Base-by-base conservation (phyloP, 2,329 filamentous ascomycete species). In the Berkeleyomyces rouxiae region DNA sequence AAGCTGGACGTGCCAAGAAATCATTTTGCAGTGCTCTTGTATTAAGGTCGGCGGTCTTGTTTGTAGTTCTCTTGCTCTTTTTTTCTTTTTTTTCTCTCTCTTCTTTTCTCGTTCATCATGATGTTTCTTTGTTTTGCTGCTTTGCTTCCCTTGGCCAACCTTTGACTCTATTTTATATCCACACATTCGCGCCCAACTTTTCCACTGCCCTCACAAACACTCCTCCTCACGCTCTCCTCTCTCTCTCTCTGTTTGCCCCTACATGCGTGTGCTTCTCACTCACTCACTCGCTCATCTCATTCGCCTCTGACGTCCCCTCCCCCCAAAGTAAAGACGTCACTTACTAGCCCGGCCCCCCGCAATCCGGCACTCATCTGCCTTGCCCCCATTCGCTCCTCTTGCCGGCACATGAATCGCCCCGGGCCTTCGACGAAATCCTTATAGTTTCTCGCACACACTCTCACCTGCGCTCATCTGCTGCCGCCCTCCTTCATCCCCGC, bases 1-100 rank as follows among this genome's bases (percentile, higher is more conserved):
- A 47, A 46, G 40, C 60, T 61, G 59, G 36, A 55, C 61, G 59
- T 49, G 62, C 62, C 62, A 64, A 64, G 62, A 63, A 58, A 31
- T 55, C 49, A 33, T 33, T 55, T 55, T 55, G 9, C 49, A 36
- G 49, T 6, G 13, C 23, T 47, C 37, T 55, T 55, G 49, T 55
- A 55, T 55, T 55, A 55, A 55, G 49, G 49, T 33, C 33, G 49
- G 49, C 11, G 11, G 36, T 55, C 49, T 36, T 55, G 49, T 55
- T 37, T 55, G n/a, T 47, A 47, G 44, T 36, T 5, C 53, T 59
- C 49, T 63, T 51, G 42, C 37, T 60, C 43, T 39, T 47, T 37
- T 36, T 57, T 47, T 51, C 6, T 46, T 57, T 40, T 40, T 55
- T 61, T 42, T 36, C n/a, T 42, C 40, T 58, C 37, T 39, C 61